Base-by-base conservation (phyloP, 2,329 filamentous ascomycete genomes). In the Periconia macrospinosa region DNA sequence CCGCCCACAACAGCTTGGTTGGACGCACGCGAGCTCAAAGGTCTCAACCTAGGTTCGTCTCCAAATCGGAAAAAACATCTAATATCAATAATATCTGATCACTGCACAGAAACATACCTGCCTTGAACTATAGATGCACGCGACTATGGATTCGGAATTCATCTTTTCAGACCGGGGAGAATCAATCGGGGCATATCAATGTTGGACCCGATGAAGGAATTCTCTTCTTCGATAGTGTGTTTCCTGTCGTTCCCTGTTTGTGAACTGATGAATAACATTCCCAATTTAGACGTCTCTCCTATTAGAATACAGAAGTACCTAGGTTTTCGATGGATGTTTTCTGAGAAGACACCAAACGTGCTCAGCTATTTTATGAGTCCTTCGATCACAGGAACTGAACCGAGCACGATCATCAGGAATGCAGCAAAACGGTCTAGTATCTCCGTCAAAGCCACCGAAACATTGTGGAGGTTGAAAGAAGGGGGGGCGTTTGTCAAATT, bases 401-500 rank as follows among this genome's bases (percentile, higher is more conserved):
- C 86, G 0, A 67, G 77, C 23, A 75, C 75, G 30, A 78, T 88
- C 17, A 61, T 74, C 14, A 74, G 82, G 44, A 82, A 82, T 50
- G 88, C 86, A 0, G 83, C 91, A 20, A 56, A 54, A 13, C 89
- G 88, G 1, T 71, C 78, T 5, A 80, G 81, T 10, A 65, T 87
- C 1, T 79, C 84, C 1, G 78, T 96, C 45, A 86, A 87, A 53
- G 85, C 96, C 45, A 90, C 86, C 2, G 88, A 96, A 66, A 87
- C 97, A 15, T 74, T 97, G 17, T 92, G 92, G 0, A 83, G 92
- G 2, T 79, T 95, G 27, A 92, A 95, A 65, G 94, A 99, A 68
- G 94, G 94, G 15, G 94, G 94, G 13, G 91, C 91, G 0, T 97
- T 95, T 70, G 87, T 97, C 71, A 97, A 95, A 72, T 92, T 95